Percentiles rank a stretch among this genome's conserved stretches.
Conservation (phyloP, 1,284 basidiomycete genomes). For the Termitomyces sp. region DNA sequence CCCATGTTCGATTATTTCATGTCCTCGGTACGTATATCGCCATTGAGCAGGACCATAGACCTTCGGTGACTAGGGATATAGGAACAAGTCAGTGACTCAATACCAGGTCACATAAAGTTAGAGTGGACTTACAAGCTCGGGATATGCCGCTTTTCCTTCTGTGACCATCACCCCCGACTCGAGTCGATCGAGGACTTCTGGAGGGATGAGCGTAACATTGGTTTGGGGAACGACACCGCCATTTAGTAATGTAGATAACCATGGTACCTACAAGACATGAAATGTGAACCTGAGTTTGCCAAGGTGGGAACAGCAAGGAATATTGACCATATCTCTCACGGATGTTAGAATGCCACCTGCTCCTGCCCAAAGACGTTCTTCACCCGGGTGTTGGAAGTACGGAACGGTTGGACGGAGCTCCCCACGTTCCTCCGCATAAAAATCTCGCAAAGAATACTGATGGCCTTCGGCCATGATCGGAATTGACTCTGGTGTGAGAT, state of each 20-base stretch:
- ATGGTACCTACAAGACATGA: conserved; percentile 18
- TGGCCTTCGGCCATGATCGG: conserved; percentile 33
- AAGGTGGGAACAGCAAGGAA: background rate
- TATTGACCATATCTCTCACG: conserved; percentile 31
- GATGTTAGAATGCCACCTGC: conserved; percentile 40
- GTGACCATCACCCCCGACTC: conserved; percentile 33
- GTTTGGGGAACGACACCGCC: conserved; percentile 38
- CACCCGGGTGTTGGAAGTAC: conserved; percentile 31
- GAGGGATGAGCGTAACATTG: conserved; percentile 37
- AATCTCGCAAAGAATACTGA: conserved; percentile 27
- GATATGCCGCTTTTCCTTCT: conserved; percentile 28
- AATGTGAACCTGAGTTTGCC: background rate
- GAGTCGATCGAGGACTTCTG: conserved; percentile 31
- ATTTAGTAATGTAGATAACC: conserved; percentile 41
- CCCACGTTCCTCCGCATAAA: conserved; percentile 21
- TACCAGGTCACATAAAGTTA: background rate
- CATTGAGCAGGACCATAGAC: conserved; percentile 42
- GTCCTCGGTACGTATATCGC: conserved; percentile 35
- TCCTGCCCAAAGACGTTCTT: conserved; percentile 36
- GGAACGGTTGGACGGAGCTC: conserved; percentile 29
- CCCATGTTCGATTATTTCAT: conserved; percentile 37
- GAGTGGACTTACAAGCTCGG: conserved; percentile 26
- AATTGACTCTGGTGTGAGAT: background rate
- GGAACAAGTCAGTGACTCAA: background rate
- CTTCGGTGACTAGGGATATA: conserved; percentile 23